A percentile compares a stretch with the other conserved stretches of the same genome.
phyloP scores from a whole-genome alignment of 495 filamentous ascomycete genomes.

The Neurospora intermedia region DNA sequence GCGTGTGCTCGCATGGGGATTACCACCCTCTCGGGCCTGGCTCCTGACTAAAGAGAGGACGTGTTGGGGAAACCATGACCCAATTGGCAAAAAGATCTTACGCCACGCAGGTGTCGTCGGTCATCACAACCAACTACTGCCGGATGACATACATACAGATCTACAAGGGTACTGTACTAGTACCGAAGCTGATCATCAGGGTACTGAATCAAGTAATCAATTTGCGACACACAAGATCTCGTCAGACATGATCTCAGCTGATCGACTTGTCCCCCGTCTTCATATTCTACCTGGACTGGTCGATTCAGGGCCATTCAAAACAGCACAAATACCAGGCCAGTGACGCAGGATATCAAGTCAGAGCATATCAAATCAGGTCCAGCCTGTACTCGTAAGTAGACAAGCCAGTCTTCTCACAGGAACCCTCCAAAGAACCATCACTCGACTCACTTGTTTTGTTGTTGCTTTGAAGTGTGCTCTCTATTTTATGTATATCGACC shows the following conservation, averaged over 20 bases:
- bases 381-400: not conserved
- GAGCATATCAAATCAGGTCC: not conserved
- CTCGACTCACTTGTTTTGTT: not conserved
- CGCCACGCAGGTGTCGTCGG: not conserved
- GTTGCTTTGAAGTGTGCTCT: not conserved
- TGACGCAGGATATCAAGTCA: not conserved
- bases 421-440: not conserved
- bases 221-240: not conserved
- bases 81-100: not conserved
- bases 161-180: not conserved
- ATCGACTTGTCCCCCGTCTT: not conserved
- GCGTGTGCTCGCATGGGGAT: not conserved
- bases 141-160: not conserved
- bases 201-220: not conserved
- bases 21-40: not conserved
- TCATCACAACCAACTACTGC: not conserved
- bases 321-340: not conserved
- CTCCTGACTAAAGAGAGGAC: not conserved
- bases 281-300: not conserved
- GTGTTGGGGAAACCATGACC: not conserved
- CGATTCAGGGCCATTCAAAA: not conserved
- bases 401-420: not conserved
- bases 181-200: not conserved
- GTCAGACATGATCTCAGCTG: not conserved
- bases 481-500: not conserved